These are phyloP conservation scores for Rhodocollybia butyracea DNA, from an alignment of 768 basidiomycete species.

Conservation along the genomic window DNA sequence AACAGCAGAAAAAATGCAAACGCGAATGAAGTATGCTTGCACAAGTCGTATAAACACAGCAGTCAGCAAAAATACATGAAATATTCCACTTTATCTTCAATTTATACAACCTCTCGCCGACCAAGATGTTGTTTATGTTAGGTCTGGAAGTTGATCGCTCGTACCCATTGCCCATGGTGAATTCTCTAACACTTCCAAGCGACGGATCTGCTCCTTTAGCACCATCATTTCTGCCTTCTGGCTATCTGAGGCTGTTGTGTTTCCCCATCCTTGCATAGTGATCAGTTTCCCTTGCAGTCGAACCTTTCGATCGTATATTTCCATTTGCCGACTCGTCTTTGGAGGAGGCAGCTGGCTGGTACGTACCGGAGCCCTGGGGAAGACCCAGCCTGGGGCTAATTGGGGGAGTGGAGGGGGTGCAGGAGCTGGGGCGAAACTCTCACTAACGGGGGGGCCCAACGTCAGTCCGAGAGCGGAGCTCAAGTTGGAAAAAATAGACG, in stretches of 20 bases:
- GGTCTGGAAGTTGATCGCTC: conserved; percentile 4
- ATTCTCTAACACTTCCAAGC: not conserved
- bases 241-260: not conserved
- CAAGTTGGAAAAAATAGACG: too few relatives aligned
- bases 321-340: conserved; percentile 5
- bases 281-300: conserved; percentile 1
- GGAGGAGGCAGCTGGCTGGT: not conserved
- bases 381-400: conserved; percentile 5
- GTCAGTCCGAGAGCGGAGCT: not conserved
- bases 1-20: too few relatives aligned
- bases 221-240: not conserved
- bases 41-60: too few relatives aligned
- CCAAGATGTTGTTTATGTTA: too few relatives aligned
- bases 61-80: too few relatives aligned
- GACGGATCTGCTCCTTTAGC: not conserved
- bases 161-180: conserved; percentile 6
- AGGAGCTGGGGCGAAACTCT: not conserved
- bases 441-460: too few relatives aligned
- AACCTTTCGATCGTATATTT: conserved; percentile 1
- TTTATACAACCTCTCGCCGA: too few relatives aligned
- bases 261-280: conserved; percentile 1
- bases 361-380: not conserved
- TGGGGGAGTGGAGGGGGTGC: not conserved
- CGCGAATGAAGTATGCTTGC: too few relatives aligned
- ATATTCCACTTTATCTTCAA: too few relatives aligned